These are phyloP conservation scores for Craspedostauros australis DNA, from an alignment of 108 stramenopile genomes.

Conservation along the genomic window DNA sequence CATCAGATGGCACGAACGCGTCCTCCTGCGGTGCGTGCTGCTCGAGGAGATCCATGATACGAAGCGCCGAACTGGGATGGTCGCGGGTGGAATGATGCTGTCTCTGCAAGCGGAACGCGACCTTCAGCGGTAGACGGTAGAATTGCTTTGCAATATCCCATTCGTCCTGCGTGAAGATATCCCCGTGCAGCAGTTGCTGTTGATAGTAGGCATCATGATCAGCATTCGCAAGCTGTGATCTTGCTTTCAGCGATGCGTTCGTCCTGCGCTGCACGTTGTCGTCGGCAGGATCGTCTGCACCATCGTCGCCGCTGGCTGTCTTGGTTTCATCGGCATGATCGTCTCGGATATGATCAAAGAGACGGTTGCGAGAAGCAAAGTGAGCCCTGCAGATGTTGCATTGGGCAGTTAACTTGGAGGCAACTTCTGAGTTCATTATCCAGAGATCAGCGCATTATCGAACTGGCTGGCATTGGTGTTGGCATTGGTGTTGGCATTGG, in stretches of 20 bases:
- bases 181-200: not conserved
- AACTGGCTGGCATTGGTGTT: not conserved
- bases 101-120: constrained; percentile 3
- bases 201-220: constrained; percentile 12
- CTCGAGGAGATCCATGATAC: not conserved
- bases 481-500: too few relatives aligned
- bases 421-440: not conserved
- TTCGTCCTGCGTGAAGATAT: not conserved
- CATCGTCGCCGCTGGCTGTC: not conserved
- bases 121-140: constrained; percentile 2
- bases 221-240: not conserved
- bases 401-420: too few relatives aligned
- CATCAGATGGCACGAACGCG: not conserved
- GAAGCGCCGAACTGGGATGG: not conserved
- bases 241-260: constrained; percentile 1
- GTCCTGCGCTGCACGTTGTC: not conserved
- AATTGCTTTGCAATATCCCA: constrained; percentile 1
- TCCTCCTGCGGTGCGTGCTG: not conserved
- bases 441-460: not conserved
- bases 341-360: constrained; percentile 18
- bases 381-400: constrained; percentile 5
- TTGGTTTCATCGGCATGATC: constrained; percentile 1
- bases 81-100: constrained; percentile 1
- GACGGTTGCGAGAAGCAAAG: constrained; percentile 21
- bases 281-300: not conserved